Evolutionary conservation across 805 yeast species (phyloP).

Genomic region (Spathaspora sp.): DNA sequence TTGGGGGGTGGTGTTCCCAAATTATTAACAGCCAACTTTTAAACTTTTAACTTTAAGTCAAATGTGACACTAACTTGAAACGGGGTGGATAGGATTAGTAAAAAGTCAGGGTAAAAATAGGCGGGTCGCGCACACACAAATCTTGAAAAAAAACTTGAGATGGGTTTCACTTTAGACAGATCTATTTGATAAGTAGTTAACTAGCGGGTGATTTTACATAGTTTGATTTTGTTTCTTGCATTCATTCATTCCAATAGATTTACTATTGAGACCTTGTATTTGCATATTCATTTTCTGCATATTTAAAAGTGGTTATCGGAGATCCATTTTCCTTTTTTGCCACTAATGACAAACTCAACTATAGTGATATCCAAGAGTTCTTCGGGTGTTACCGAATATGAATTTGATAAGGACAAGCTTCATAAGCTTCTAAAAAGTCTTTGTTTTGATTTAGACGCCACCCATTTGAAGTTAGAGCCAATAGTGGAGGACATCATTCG

Average conservation of each 20-base stretch:
- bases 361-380: neutral
- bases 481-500: conserved; percentile 12
- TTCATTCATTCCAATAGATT: neutral
- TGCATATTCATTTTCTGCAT: neutral
- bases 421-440: conserved; percentile 1
- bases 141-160: neutral
- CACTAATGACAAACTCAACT: neutral
- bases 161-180: neutral
- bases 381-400: neutral
- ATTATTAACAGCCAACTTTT: too few species aligned
- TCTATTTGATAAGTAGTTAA: neutral
- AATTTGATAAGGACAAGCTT: neutral
- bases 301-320: neutral
- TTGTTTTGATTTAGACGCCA: conserved; percentile 11
- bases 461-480: conserved; percentile 12
- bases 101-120: neutral
- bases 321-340: neutral
- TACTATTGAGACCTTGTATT: neutral
- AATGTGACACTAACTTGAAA: neutral
- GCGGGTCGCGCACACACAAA: neutral
- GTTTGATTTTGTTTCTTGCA: neutral
- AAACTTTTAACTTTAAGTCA: too few species aligned
- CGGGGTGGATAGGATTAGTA: neutral
- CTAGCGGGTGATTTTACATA: neutral
- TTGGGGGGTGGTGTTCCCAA: neutral